These are phyloP conservation scores for Tulasnella sp. DNA, from an alignment of 768 basidiomycete genomes.

Conservation along the genomic window DNA sequence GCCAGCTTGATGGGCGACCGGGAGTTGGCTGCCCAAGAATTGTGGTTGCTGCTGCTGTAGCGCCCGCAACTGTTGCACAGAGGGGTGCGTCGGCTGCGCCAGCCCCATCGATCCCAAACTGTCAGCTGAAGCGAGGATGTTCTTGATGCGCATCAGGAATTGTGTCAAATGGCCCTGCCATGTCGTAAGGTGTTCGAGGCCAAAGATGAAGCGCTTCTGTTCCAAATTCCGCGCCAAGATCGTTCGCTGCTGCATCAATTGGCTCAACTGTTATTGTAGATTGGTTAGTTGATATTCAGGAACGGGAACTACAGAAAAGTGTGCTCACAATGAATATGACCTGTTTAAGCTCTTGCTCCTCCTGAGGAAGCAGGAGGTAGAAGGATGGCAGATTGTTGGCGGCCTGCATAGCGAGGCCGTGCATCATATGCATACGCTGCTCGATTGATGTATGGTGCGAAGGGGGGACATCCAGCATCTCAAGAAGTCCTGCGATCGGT, in stretches of 20 bases:
- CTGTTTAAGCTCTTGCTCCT: constrained; percentile 6
- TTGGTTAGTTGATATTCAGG: background rate
- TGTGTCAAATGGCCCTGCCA: background rate
- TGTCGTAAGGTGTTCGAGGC: background rate
- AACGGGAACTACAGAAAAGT: background rate
- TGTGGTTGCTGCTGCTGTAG: background rate
- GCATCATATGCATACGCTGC: background rate
- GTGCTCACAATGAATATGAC: background rate
- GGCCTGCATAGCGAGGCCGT: background rate
- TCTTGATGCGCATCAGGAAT: constrained; percentile 4
- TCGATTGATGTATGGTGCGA: background rate
- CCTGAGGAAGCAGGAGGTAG: background rate
- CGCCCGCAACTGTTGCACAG: background rate
- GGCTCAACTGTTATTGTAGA: background rate
- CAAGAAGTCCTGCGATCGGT: background rate
- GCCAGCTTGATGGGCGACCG: background rate
- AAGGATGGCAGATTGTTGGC: constrained; percentile 1
- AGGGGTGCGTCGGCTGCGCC: background rate
- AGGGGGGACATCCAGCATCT: background rate
- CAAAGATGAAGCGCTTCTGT: constrained; percentile 11
- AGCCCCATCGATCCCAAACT: background rate
- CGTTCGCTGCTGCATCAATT: constrained; percentile 1
- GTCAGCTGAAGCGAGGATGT: background rate
- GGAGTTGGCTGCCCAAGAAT: background rate
- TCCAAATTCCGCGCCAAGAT: background rate